phyloP scores from a whole-genome alignment of 225 moss, liverwort and hornwort species.

The Thuidium tamariscinum region DNA sequence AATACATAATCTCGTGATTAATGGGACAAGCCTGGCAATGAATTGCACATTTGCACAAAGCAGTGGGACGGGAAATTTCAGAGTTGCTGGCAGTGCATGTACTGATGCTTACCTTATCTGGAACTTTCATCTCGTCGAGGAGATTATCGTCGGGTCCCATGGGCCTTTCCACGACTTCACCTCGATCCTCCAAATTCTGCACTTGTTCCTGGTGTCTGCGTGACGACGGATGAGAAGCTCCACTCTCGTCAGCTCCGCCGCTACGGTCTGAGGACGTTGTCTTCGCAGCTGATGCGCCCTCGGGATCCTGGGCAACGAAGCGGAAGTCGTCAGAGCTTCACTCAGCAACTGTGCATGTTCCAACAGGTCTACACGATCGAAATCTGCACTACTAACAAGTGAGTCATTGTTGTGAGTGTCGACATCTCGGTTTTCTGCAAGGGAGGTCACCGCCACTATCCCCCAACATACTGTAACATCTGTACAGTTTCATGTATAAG shows the following conservation, averaged over 20 bases:
- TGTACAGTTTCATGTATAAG: not conserved
- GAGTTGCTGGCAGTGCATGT: no score
- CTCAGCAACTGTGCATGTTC: not conserved
- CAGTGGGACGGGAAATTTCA: not conserved
- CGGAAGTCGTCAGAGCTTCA: not conserved
- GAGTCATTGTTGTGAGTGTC: not conserved
- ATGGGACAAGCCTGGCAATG: not conserved
- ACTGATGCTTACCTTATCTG: not conserved
- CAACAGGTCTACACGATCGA: not conserved
- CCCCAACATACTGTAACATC: not conserved
- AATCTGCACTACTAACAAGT: not conserved
- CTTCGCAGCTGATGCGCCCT: no score
- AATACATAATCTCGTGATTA: not conserved
- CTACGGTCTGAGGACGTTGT: not conserved
- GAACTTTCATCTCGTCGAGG: not conserved
- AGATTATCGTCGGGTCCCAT: not conserved
- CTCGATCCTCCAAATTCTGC: not conserved
- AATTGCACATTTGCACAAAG: not conserved
- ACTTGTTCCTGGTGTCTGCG: not conserved
- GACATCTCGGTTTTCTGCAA: not conserved
- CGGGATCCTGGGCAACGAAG: not conserved
- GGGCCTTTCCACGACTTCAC: not conserved
- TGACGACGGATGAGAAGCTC: not conserved
- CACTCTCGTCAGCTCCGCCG: not conserved
- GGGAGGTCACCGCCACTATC: not conserved